Percentiles rank a stretch among this genome's conserved stretches.
Conservation (phyloP, 495 filamentous ascomycete genomes). For the Elaphomyces granulatus region DNA sequence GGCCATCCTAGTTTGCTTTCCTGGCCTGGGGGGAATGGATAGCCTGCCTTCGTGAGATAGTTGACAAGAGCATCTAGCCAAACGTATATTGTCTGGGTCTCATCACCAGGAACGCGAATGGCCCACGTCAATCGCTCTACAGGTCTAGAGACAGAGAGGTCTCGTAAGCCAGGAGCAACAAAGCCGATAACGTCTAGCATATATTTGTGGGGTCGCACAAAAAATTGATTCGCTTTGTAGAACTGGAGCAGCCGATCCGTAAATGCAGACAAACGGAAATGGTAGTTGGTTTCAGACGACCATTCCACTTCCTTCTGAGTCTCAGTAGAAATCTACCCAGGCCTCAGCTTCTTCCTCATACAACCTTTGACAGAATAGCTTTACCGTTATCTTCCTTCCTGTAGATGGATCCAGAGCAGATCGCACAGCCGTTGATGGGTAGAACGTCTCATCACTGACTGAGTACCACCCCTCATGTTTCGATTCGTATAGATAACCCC, state of each 20-base stretch:
- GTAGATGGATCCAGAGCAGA: slow-evolving; percentile 63
- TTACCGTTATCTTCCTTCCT: slow-evolving; percentile 62
- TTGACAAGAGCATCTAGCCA: slow-evolving; percentile 96
- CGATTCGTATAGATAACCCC: slow-evolving; percentile 66
- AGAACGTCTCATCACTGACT: slow-evolving; percentile 92
- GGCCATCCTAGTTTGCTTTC: slow-evolving; percentile 63
- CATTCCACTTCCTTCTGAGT: slow-evolving; percentile 88
- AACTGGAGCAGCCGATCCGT: slow-evolving; percentile 58
- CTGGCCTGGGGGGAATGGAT: slow-evolving; percentile 58
- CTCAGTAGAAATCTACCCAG: slow-evolving; percentile 50
- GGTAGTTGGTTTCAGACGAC: slow-evolving; percentile 89
- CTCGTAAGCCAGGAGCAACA: slow-evolving; percentile 57
- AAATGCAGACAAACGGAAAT: slow-evolving; percentile 80
- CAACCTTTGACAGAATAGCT: background rate
- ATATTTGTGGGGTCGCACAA: slow-evolving; percentile 51
- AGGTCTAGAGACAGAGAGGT: slow-evolving; percentile 83
- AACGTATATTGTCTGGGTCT: slow-evolving; percentile 86
- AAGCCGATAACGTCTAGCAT: slow-evolving; percentile 53
- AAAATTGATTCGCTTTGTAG: slow-evolving; percentile 57
- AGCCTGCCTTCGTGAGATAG: slow-evolving; percentile 77
- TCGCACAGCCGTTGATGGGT: slow-evolving; percentile 60
- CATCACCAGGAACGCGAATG: slow-evolving; percentile 73
- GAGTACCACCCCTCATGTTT: slow-evolving; percentile 96
- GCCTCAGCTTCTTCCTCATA: background rate
- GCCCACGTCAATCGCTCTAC: slow-evolving; percentile 70